phyloP scores from a whole-genome alignment of 306 rosid genomes.

The Vigna angularis region DNA sequence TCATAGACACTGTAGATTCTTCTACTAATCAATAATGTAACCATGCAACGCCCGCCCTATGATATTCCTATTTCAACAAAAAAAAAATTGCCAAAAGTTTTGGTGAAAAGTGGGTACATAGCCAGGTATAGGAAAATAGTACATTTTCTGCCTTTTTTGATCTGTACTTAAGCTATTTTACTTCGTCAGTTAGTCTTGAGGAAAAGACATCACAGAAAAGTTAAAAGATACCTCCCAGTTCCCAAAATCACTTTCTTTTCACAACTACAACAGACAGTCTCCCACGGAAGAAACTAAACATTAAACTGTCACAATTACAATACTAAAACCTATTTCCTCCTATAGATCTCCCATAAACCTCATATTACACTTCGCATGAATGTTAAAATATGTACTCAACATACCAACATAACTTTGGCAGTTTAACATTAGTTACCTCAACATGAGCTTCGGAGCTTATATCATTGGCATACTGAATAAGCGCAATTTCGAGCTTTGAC shows the following conservation, averaged over 20 bases:
- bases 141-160: not conserved
- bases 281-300: constrained; percentile 2
- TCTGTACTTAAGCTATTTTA: not conserved
- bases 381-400: constrained; percentile 3
- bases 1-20: constrained; percentile 24
- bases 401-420: constrained; percentile 15
- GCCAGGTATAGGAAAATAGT: constrained; percentile 22
- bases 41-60: not conserved
- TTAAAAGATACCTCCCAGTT: not conserved
- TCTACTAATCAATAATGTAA: constrained; percentile 29
- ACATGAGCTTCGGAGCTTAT: constrained; percentile 96
- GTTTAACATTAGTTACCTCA: constrained; percentile 59
- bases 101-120: not conserved
- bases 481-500: constrained; percentile 82
- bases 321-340: not conserved
- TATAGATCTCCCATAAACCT: not conserved
- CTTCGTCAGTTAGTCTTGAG: constrained; percentile 17
- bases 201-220: not conserved
- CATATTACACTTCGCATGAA: constrained; percentile 34
- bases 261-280: constrained; percentile 4
- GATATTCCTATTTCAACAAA: constrained; percentile 31
- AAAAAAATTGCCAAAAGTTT: not conserved
- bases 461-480: constrained; percentile 89
- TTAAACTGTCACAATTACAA: constrained; percentile 12
- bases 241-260: constrained; percentile 7